Percentiles rank a stretch among this genome's conserved stretches.
phyloP scores from a whole-genome alignment of 306 rosid genomes.

The Prunus fruticosa region DNA sequence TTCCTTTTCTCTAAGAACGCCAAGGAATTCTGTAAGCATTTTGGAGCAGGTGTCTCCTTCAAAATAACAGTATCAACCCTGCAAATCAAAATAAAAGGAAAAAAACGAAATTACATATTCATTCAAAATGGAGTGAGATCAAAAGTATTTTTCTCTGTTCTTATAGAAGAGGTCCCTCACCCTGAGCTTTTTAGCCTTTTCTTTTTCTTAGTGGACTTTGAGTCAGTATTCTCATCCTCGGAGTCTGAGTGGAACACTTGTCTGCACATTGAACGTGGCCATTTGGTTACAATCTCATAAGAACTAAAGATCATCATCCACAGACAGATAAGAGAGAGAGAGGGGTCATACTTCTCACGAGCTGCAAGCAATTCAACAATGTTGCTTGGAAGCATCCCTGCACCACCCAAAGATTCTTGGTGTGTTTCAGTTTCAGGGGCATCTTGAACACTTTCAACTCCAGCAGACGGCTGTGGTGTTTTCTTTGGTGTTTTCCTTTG shows the following conservation, averaged over 20 bases:
- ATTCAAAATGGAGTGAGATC: conserved; percentile 1
- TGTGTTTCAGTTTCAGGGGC: conserved; percentile 30
- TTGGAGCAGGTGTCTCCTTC: conserved; percentile 56
- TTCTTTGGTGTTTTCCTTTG: conserved; percentile 58
- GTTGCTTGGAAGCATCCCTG: conserved; percentile 70
- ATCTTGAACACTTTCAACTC: conserved; percentile 33
- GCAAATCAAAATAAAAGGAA: conserved; percentile 27
- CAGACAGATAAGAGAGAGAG: neutral
- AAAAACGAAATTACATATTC: neutral
- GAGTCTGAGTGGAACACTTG: conserved; percentile 51
- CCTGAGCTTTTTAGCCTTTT: conserved; percentile 53
- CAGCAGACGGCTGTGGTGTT: conserved; percentile 55
- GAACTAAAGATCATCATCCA: neutral
- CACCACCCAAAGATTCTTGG: conserved; percentile 26
- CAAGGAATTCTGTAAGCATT: conserved; percentile 60
- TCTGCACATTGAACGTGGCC: conserved; percentile 42
- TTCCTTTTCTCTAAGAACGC: conserved; percentile 77
- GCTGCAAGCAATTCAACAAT: conserved; percentile 76
- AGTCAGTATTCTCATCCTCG: conserved; percentile 53
- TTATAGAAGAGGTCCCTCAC: conserved; percentile 34
- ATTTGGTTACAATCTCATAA: conserved; percentile 15
- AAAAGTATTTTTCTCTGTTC: neutral
- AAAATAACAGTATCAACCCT: conserved; percentile 61
- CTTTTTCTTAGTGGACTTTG: conserved; percentile 48
- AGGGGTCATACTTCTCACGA: conserved; percentile 65